Base-by-base conservation (phyloP, 345 rosid species). In the Aurinia saxatilis region DNA sequence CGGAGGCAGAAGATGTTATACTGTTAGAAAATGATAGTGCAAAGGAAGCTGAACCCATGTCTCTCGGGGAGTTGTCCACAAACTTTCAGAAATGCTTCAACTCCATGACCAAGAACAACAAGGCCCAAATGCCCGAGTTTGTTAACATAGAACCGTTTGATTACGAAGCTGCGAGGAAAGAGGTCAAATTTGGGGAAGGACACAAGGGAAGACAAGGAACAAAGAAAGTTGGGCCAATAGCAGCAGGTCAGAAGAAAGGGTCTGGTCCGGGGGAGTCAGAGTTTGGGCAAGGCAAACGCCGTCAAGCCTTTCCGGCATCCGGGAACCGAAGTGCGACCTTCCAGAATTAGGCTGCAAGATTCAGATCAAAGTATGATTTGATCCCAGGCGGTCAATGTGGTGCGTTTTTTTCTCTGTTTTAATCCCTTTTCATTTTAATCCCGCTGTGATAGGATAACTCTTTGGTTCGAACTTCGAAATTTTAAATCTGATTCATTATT, bases 81-180 rank as follows among this genome's bases (percentile, higher is more conserved):
- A 70, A 63, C 65, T 70, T 70, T 49, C 47, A 70, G 60, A 70
- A 70, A 11, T 70, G 74, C 40, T 70, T 56, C 16, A 63, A 70
- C 27, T 48, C 74, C 6, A 70, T 49, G 74, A 56, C 49, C 8
- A 70, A 68, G 59, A 29, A 72, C 81, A 56, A 69, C 57, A 67
- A 82, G 69, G n/a, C 61, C 15, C 41, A 44, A 45, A 65, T 58
- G 50, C 41, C 54, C 2, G 79, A 76, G 21, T 52, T 73, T 36
- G 1, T 80, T 48, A 78, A 75, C 71, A 41, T 90, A 68, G 80
- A 85, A 68, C 90, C 99, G 1, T 87, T 82, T 58, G 51, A 75
- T 40, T 50, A 66, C 14, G 68, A 68, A 62, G 74, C 74, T 16
- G 95, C 71, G 7, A 57, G 67, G 65, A 65, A 72, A 65, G 71